Evolutionary conservation across 176 grass and related monocot genomes (phyloP), one percentile per base, ranked within the genome.

Genomic region (Calamus simplicifolius): DNA sequence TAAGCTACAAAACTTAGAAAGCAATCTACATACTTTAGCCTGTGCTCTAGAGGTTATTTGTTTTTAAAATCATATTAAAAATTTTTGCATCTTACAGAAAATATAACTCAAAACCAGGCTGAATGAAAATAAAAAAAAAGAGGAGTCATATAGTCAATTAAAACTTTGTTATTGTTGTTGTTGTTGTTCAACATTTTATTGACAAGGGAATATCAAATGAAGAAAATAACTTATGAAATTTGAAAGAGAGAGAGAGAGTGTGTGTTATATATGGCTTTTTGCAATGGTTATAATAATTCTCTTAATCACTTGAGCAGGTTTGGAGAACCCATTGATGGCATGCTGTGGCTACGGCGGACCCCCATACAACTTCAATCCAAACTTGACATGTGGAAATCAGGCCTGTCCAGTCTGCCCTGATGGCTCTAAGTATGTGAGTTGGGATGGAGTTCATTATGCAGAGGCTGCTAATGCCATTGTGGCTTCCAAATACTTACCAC

Each of bases 391-490:
- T 74, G 79, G 82, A 4, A 49, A 19, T 28, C 52, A 76, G 0
- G 72, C 77, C 4, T 81, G 68, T 49, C 72, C 66, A 27, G 79
- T 82, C 26, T 90, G 83, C 62, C 70, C 73, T 16, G 74, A 81
- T 35, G 80, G 86, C 19, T 53, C 52, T 3, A 84, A 77, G 77
- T 87, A 78, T 61, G 59, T 96, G 52, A 90, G 77, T 62, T 96
- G 86, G 91, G 91, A 96, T 74, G 91, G 91, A 23, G 77, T 90
- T 63, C 91, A 96, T 68, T 90, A 90, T 25, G 80, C 91, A 54
- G 86, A 96, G 38, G 86, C 91, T 16, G 86, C 91, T 0, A 96
- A 90, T 61, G 68, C 70, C 27, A 16, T 75, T 6, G 71, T 90
- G 5, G 86, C 91, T 2, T 74, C 17, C 6, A 90, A 84, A 87